Percentiles rank a stretch among this genome's conserved stretches.
Evolutionary conservation across 768 basidiomycete species (phyloP).

Genomic region (Pisolithus microcarpus): DNA sequence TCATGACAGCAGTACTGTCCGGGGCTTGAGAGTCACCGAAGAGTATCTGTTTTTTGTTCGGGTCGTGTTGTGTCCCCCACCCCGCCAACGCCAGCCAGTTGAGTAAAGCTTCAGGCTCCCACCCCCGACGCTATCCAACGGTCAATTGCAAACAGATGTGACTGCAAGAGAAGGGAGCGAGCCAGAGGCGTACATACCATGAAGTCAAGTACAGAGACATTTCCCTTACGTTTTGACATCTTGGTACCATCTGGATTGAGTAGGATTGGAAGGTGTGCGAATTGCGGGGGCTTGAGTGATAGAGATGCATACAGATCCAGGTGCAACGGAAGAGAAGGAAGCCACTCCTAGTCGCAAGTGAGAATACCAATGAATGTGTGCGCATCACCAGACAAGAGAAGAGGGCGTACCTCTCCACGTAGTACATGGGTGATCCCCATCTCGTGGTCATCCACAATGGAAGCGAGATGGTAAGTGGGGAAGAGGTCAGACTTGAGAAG

Average conservation of each 20-base stretch:
- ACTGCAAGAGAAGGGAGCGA: not conserved
- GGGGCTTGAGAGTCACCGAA: slow-evolving; percentile 36
- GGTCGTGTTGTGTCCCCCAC: slow-evolving; percentile 60
- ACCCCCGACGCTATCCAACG: slow-evolving; percentile 60
- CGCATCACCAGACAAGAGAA: slow-evolving; percentile 81
- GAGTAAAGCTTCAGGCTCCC: slow-evolving; percentile 82
- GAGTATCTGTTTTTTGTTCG: slow-evolving; percentile 15
- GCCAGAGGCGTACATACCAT: slow-evolving; percentile 44
- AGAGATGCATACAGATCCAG: slow-evolving; percentile 82
- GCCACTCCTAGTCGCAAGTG: slow-evolving; percentile 70
- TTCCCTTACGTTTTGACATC: slow-evolving; percentile 91
- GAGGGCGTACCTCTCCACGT: slow-evolving; percentile 70
- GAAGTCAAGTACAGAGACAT: slow-evolving; percentile 81
- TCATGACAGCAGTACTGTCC: slow-evolving; percentile 60
- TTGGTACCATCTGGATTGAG: slow-evolving; percentile 88
- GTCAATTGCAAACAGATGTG: not conserved
- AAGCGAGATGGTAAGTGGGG: slow-evolving; percentile 96
- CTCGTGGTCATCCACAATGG: slow-evolving; percentile 89
- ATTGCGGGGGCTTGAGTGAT: slow-evolving; percentile 62
- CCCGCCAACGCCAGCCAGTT: slow-evolving; percentile 94
- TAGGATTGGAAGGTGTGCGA: slow-evolving; percentile 87
- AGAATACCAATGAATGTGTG: slow-evolving; percentile 31
- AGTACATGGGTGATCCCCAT: slow-evolving; percentile 97
- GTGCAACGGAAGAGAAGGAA: slow-evolving; percentile 87
- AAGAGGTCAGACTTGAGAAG: slow-evolving; percentile 87